Conservation (phyloP, 306 rosid genomes). For the Glycyrrhiza uralensis region DNA sequence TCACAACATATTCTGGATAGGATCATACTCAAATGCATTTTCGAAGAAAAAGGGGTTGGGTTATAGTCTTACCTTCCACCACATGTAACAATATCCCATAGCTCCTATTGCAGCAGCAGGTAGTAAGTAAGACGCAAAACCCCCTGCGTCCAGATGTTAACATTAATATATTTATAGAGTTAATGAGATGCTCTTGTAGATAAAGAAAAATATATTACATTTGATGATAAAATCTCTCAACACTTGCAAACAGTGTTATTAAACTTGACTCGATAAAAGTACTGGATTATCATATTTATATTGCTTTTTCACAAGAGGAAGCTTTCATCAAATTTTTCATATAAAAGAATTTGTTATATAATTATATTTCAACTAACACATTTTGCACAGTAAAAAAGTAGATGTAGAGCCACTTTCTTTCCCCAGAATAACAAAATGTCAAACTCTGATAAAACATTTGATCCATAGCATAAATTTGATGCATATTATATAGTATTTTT, state of each 20-base stretch:
- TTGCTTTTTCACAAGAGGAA: too few species aligned
- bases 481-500: too few species aligned
- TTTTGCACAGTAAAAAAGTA: too few species aligned
- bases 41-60: neutral
- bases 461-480: too few species aligned
- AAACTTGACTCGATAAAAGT: neutral
- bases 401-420: too few species aligned
- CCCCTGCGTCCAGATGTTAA: slow-evolving; percentile 45
- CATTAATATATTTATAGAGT: neutral
- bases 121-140: slow-evolving; percentile 57
- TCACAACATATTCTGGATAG: neutral
- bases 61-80: slow-evolving; percentile 61
- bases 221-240: neutral
- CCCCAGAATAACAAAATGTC: too few species aligned
- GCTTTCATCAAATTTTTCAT: too few species aligned
- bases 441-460: too few species aligned
- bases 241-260: neutral
- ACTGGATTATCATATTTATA: too few species aligned
- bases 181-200: neutral
- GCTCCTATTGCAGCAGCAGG: slow-evolving; percentile 84
- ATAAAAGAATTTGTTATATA: too few species aligned
- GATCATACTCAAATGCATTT: neutral
- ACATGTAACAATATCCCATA: slow-evolving; percentile 80
- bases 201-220: neutral
- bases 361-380: too few species aligned